These are phyloP conservation scores for Dothideomycetidae sp. DNA, from an alignment of 2,329 filamentous ascomycete genomes.

Conservation along the genomic window DNA sequence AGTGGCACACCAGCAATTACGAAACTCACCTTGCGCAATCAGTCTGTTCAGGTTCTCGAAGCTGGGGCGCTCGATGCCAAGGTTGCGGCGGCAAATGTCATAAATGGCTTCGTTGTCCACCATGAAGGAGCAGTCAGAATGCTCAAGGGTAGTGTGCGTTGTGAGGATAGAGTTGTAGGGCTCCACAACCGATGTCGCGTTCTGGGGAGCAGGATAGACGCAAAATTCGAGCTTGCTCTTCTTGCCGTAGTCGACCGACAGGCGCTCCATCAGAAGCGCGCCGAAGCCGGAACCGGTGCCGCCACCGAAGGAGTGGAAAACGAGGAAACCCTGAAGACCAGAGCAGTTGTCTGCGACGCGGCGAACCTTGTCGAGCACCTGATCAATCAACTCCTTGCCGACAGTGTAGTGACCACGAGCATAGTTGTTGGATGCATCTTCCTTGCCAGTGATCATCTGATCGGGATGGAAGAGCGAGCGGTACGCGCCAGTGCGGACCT, in stretches of 20 bases:
- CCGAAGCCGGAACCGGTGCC: conserved; percentile 98
- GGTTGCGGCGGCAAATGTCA: conserved; percentile 96
- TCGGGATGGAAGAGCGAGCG: conserved; percentile 96
- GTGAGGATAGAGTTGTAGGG: conserved; percentile 99
- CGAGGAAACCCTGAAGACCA: conserved; percentile 95
- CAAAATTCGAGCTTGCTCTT: conserved; percentile 99
- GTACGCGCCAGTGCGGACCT: conserved; percentile 96
- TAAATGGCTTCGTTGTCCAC: conserved; percentile 99
- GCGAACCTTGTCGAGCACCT: conserved; percentile 94
- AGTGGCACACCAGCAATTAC: too few relatives aligned
- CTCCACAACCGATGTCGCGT: conserved; percentile 94
- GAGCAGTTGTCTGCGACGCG: conserved; percentile 96
- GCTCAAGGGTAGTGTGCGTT: conserved; percentile 96
- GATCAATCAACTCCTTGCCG: conserved; percentile 97
- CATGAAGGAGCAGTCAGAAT: conserved; percentile 99
- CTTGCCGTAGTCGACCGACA: conserved; percentile 98
- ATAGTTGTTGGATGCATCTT: conserved; percentile 99
- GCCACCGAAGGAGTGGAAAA: conserved; percentile 99
- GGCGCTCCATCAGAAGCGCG: conserved; percentile 94
- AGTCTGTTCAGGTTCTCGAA: conserved; percentile 98
- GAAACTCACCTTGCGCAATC: conserved; percentile 71
- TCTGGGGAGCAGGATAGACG: conserved; percentile 95
- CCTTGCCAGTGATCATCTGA: conserved; percentile 99
- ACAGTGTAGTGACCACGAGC: conserved; percentile 99
- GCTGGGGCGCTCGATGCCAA: conserved; percentile 92